Conservation (phyloP, 306 rosid genomes). For the Dicorynia guianensis region DNA sequence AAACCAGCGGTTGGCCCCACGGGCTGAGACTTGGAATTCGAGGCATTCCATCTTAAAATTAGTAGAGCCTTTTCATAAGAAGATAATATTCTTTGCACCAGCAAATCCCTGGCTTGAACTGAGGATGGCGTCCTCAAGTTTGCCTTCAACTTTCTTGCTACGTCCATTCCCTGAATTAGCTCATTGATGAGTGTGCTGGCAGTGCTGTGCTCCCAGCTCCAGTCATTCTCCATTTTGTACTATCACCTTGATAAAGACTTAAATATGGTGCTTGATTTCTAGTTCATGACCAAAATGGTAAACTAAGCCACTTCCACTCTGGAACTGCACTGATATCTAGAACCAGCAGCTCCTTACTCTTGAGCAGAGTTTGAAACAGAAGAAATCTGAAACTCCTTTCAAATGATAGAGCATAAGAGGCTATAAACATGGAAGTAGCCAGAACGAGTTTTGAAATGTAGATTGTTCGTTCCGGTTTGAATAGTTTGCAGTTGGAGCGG, state of each 20-base stretch:
- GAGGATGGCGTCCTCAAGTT: conserved; percentile 55
- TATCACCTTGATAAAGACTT: conserved; percentile 5
- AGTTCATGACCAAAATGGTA: conserved; percentile 28
- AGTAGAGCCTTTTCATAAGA: conserved; percentile 77
- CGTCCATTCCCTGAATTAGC: conserved; percentile 80
- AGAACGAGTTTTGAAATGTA: conserved; percentile 29
- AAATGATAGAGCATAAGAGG: conserved; percentile 40
- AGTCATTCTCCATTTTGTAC: conserved; percentile 60
- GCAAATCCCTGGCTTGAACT: conserved; percentile 49
- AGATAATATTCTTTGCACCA: conserved; percentile 70
- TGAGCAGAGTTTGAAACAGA: conserved; percentile 33
- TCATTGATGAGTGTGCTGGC: conserved; percentile 66
- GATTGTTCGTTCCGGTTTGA: neutral
- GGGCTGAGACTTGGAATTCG: conserved; percentile 43
- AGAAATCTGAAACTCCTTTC: conserved; percentile 29
- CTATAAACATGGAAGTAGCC: conserved; percentile 44
- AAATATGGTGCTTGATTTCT: conserved; percentile 9
- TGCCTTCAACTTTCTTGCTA: conserved; percentile 73
- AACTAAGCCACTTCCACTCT: conserved; percentile 5
- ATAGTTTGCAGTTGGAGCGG: conserved; percentile 8
- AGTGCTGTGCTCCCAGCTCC: conserved; percentile 74
- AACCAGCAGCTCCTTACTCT: conserved; percentile 33
- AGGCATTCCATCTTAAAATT: conserved; percentile 62
- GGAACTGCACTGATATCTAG: conserved; percentile 31
- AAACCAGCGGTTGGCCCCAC: conserved; percentile 9